Percentiles rank a stretch among this genome's conserved stretches.
These are phyloP conservation scores for Pichia sp. DNA, from an alignment of 1,139 yeast species.

Conservation along the genomic window DNA sequence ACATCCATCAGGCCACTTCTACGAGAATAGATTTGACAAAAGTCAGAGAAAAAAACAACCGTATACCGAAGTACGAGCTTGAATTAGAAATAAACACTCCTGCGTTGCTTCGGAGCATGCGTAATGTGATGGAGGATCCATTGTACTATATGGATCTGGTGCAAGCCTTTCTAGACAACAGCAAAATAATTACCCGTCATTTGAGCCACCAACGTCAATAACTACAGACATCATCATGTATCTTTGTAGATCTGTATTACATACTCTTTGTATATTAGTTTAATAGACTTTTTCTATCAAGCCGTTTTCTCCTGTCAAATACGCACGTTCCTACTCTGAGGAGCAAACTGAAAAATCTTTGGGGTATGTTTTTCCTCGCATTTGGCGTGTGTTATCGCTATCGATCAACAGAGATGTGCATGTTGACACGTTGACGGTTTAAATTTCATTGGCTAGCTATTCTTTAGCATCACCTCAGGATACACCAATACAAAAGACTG, in stretches of 20 bases:
- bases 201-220: slow-evolving; percentile 27
- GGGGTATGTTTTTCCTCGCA: not conserved
- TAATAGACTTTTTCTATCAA: not conserved
- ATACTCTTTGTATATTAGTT: slow-evolving; percentile 1
- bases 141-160: slow-evolving; percentile 65
- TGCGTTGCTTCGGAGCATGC: slow-evolving; percentile 61
- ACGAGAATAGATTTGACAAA: slow-evolving; percentile 69
- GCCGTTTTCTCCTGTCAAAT: not conserved
- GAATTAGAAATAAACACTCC: slow-evolving; percentile 71
- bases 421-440: not conserved
- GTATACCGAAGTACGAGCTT: slow-evolving; percentile 46
- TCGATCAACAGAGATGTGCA: not conserved
- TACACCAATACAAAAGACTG: too few species aligned
- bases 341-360: not conserved
- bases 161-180: slow-evolving; percentile 69
- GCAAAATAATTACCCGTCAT: slow-evolving; percentile 49
- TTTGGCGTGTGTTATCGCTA: not conserved
- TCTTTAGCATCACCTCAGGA: not conserved
- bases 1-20: slow-evolving; percentile 62
- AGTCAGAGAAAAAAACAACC: slow-evolving; percentile 38
- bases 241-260: not conserved
- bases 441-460: not conserved
- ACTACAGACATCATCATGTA: not conserved
- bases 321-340: not conserved
- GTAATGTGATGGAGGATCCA: slow-evolving; percentile 47